phyloP scores from a whole-genome alignment of 2,329 filamentous ascomycete genomes.

The Pezicula neosporulosa region DNA sequence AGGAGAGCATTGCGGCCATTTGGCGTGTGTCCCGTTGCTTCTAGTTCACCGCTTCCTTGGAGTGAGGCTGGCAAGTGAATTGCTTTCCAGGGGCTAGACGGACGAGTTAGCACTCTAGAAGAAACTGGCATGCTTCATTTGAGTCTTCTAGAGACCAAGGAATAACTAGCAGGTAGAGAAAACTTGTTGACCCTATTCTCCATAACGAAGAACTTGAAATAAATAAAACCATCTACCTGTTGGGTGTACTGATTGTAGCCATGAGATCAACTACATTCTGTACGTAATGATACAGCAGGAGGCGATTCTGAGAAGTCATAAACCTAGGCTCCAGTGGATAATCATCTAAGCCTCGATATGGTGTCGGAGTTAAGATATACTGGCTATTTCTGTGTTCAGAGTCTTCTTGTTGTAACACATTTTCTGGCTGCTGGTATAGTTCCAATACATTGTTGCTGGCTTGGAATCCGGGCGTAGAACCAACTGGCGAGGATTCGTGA shows the following conservation, averaged over 20 bases:
- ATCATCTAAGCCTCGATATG: neutral
- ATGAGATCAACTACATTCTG: conserved; percentile 1
- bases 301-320: neutral
- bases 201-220: neutral
- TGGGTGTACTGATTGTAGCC: neutral
- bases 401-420: neutral
- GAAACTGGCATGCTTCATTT: neutral
- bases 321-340: neutral
- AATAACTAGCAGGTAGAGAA: too few species aligned
- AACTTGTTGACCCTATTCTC: neutral
- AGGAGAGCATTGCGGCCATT: conserved; percentile 1
- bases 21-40: neutral
- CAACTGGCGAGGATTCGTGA: neutral
- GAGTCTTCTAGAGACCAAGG: too few species aligned
- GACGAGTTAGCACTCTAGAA: neutral
- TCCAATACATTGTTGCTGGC: too few species aligned
- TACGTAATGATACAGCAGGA: neutral
- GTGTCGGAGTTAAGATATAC: neutral
- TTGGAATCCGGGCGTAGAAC: neutral
- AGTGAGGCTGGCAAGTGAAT: neutral
- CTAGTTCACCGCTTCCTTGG: neutral
- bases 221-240: neutral
- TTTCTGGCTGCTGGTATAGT: too few species aligned
- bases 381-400: neutral
- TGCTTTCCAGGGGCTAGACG: conserved; percentile 1